Conservation (phyloP, 1,284 basidiomycete genomes). For the Naganishia cerealis region DNA sequence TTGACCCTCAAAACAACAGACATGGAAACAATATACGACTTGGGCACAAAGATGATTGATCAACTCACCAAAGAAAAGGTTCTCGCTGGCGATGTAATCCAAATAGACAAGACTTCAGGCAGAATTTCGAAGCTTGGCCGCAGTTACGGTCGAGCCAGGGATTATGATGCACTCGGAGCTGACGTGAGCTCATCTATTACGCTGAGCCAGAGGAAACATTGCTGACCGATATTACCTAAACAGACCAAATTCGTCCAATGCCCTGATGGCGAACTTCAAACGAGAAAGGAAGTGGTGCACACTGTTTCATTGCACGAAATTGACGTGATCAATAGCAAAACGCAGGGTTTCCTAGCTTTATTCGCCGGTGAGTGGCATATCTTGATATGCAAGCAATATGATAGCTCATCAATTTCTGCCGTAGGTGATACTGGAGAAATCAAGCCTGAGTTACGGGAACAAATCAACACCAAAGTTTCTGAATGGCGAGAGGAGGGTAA, state of each 20-base stretch:
- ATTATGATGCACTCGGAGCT: slow-evolving; percentile 98
- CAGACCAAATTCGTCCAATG: slow-evolving; percentile 97
- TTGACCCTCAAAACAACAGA: slow-evolving; percentile 97
- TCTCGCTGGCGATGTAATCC: slow-evolving; percentile 90
- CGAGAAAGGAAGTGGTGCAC: slow-evolving; percentile 92
- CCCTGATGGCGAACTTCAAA: slow-evolving; percentile 96
- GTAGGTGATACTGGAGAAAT: slow-evolving; percentile 96
- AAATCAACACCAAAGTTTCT: slow-evolving; percentile 93
- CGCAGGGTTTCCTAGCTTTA: slow-evolving; percentile 75
- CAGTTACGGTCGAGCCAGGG: slow-evolving; percentile 90
- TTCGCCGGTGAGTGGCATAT: slow-evolving; percentile 61
- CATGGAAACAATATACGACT: slow-evolving; percentile 99
- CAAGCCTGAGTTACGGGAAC: slow-evolving; percentile 92
- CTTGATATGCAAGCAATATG: not conserved
- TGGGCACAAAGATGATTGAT: slow-evolving; percentile 99
- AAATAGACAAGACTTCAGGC: slow-evolving; percentile 97
- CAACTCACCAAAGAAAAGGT: slow-evolving; percentile 95
- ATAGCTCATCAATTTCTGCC: not conserved
- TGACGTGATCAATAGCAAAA: slow-evolving; percentile 97
- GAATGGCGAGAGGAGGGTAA: slow-evolving; percentile 99
- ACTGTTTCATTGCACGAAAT: slow-evolving; percentile 98
- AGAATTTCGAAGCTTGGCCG: slow-evolving; percentile 94
- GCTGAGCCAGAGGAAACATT: not conserved
- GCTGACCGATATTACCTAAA: not conserved
- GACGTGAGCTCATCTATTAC: slow-evolving; percentile 66